These are phyloP conservation scores for Cutaneotrichosporon cyanovorans DNA, from an alignment of 1,284 basidiomycete species.

Conservation along the genomic window DNA sequence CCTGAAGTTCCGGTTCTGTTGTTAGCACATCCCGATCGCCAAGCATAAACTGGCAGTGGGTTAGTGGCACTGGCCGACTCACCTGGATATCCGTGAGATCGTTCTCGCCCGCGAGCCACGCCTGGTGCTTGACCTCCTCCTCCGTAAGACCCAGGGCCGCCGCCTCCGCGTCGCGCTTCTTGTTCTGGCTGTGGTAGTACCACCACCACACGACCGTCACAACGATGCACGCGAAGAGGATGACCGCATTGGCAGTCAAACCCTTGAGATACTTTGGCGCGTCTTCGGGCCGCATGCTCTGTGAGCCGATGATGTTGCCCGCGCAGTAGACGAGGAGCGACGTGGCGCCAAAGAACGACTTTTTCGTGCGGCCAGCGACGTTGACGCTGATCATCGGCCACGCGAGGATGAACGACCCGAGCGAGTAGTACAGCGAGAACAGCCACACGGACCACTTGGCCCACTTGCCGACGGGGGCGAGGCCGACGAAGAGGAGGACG, in stretches of 20 bases:
- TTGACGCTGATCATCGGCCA: slow-evolving; percentile 11
- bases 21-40: too few relatives aligned
- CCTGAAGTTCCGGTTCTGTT: too few relatives aligned
- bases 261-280: slow-evolving; percentile 17
- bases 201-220: slow-evolving; percentile 17
- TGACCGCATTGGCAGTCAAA: slow-evolving; percentile 17
- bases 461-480: slow-evolving; percentile 15
- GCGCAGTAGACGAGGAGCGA: slow-evolving; percentile 21
- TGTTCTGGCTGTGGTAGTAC: slow-evolving; percentile 21
- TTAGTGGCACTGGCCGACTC: too few relatives aligned
- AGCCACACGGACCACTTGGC: slow-evolving; percentile 19
- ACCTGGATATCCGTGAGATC: neutral
- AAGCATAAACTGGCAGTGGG: too few relatives aligned
- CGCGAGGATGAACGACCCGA: slow-evolving; percentile 14
- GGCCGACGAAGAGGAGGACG: slow-evolving; percentile 21
- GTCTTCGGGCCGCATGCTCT: slow-evolving; percentile 19
- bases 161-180: slow-evolving; percentile 17
- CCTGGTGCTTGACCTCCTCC: slow-evolving; percentile 22
- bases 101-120: slow-evolving; percentile 20
- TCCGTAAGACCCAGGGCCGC: slow-evolving; percentile 11
- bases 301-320: slow-evolving; percentile 27
- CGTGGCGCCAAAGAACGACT: slow-evolving; percentile 15
- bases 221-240: slow-evolving; percentile 8
- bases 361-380: slow-evolving; percentile 16
- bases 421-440: neutral